Evolutionary conservation across 73 alveolate species (phyloP).

Genomic region (Tetrahymena borealis): DNA sequence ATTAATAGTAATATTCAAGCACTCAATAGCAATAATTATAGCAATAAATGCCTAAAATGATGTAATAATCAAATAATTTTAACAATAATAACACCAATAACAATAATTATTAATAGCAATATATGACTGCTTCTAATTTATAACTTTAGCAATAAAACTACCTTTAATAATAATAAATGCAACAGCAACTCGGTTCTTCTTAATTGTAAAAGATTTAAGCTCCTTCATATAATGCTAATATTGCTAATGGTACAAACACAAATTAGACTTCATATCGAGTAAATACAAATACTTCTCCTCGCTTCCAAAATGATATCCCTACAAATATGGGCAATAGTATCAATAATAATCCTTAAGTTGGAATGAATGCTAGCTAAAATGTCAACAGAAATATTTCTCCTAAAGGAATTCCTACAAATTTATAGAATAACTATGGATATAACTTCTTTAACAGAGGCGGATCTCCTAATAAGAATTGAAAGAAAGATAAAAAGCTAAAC

Average conservation of each 20-base stretch:
- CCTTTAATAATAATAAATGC: background rate
- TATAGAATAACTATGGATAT: background rate
- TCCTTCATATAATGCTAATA: background rate
- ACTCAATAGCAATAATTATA: background rate
- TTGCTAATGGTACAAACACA: background rate
- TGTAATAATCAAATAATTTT: background rate
- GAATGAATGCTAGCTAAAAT: background rate
- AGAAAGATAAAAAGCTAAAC: background rate
- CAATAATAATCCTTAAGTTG: background rate
- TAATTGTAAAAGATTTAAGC: background rate
- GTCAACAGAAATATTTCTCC: background rate
- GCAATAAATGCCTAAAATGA: background rate
- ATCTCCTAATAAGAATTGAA: background rate
- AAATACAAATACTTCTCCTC: background rate
- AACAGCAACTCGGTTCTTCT: background rate
- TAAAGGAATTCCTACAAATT: background rate
- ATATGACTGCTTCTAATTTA: background rate
- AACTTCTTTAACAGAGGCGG: background rate
- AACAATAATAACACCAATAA: background rate
- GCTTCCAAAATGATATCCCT: background rate
- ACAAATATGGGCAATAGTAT: background rate
- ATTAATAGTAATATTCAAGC: background rate
- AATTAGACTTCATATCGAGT: background rate
- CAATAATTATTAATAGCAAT: background rate
- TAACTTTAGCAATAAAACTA: background rate